Evolutionary conservation across 2,329 filamentous ascomycete genomes (phyloP).

Genomic region (Microdochium trichocladiopsis): DNA sequence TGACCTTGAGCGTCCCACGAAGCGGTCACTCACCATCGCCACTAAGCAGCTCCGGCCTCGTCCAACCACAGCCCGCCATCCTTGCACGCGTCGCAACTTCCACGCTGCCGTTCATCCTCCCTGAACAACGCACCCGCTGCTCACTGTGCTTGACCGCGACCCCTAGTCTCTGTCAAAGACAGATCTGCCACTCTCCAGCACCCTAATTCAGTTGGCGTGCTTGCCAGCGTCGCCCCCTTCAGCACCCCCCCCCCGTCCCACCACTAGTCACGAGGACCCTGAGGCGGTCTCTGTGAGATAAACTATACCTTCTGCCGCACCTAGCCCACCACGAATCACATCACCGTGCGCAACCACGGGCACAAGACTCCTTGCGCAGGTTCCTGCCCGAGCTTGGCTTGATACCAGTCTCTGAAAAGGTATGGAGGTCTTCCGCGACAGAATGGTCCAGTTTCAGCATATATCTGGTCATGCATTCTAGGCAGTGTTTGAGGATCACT

Average conservation of each 20-base stretch:
- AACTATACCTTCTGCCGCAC: neutral
- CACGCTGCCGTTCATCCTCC: conserved; percentile 1
- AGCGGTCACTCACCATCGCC: neutral
- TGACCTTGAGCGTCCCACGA: neutral
- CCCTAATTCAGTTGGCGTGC: too few relatives aligned
- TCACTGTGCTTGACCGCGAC: neutral
- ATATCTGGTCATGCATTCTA: neutral
- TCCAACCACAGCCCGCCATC: conserved; percentile 21
- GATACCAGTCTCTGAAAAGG: neutral
- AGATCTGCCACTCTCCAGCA: neutral
- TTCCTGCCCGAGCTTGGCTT: neutral
- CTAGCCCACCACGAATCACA: neutral
- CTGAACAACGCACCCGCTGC: neutral
- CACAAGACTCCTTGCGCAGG: neutral
- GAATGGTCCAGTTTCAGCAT: neutral
- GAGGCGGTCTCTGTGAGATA: neutral
- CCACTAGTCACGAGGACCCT: neutral
- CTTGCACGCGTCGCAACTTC: conserved; percentile 19
- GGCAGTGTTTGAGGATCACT: neutral
- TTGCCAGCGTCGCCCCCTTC: neutral
- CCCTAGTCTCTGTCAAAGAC: neutral
- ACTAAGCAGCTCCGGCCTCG: conserved; percentile 3
- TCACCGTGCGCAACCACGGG: neutral
- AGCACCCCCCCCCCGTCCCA: neutral
- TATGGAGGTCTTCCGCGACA: neutral